Evolutionary conservation across 2,329 filamentous ascomycete species (phyloP).

Genomic region (Epichloe coenophiala): DNA sequence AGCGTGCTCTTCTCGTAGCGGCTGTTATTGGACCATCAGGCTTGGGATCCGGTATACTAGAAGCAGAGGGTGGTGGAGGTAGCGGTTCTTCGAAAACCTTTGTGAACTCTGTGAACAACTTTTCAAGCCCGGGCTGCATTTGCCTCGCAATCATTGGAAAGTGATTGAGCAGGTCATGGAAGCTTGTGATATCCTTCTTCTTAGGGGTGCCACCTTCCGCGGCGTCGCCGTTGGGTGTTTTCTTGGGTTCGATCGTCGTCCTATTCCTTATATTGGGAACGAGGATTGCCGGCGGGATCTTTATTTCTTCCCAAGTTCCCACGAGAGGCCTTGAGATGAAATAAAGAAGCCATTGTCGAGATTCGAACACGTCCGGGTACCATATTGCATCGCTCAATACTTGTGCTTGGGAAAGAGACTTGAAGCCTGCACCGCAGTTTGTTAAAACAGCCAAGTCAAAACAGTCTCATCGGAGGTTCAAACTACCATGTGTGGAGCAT

Average conservation of each 20-base stretch:
- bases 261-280: constrained; percentile 29
- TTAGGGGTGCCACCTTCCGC: constrained; percentile 30
- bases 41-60: constrained; percentile 42
- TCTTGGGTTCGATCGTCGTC: constrained; percentile 24
- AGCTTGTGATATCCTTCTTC: constrained; percentile 86
- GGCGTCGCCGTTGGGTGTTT: constrained; percentile 22
- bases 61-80: constrained; percentile 56
- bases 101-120: constrained; percentile 79
- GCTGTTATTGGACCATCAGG: constrained; percentile 42
- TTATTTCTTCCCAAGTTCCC: constrained; percentile 66
- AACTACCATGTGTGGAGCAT: background rate
- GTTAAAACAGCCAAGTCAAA: background rate
- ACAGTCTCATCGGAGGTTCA: background rate
- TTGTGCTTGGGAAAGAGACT: constrained; percentile 77
- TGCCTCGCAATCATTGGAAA: constrained; percentile 94
- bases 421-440: constrained; percentile 54
- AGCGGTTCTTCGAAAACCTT: constrained; percentile 74
- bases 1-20: constrained; percentile 41
- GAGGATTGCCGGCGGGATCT: constrained; percentile 53
- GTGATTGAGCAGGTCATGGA: constrained; percentile 76
- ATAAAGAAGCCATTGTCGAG: constrained; percentile 90
- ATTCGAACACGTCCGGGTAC: constrained; percentile 79
- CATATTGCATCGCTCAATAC: constrained; percentile 73
- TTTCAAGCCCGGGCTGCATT: constrained; percentile 86
- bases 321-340: constrained; percentile 85